Evolutionary conservation across 2,329 filamentous ascomycete species (phyloP), one percentile per base, ranked within the genome.

Genomic region (Spiromastix sp.): DNA sequence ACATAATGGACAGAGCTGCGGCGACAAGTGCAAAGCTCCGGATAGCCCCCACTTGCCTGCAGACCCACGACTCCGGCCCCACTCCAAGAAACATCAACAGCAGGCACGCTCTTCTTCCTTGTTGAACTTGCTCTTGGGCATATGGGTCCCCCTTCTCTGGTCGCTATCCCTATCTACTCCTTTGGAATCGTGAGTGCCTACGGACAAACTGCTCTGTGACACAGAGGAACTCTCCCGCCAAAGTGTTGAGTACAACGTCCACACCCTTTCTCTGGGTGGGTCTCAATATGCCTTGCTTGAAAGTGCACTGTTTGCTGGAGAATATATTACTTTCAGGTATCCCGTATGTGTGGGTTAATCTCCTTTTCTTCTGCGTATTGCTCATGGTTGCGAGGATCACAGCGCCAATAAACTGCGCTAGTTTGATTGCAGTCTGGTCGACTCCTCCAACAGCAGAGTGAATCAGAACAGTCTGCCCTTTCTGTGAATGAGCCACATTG

Each of bases 401-500:
- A 11, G 42, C 42, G 5, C 40, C 40, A 29, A 46, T 19, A 8
- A 35, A 21, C 31, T 46, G 40, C 8, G 46, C 46, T 4, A 49
- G 17, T 7, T 29, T 33, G 21, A 49, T 43, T 12, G 47, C 42
- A 4, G 44, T 44, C 32, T 42, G 42, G 16, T 42, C 44, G 4
- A 41, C 40, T 12, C 29, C 40, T 11, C 46, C 42, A 6, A 35
- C 34, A 5, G 33, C 44, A 16, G 35, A 30, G 30, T 47, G 44
- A 19, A 49, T 47, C 2, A 49, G 38, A 29, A 49, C 37, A 8
- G 27, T 38, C 22, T 49, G 36, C 6, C 36, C 44, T 9, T 25
- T 22, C 26, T 37, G 18, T 9, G 46, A 26, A 17, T 30, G 30
- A 3, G 30, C 46, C n/a, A 44, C 25, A 11, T 45, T 27, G n/a